Evolutionary conservation across 2,329 filamentous ascomycete genomes (phyloP).

Genomic region (Trichoderma lentiforme): DNA sequence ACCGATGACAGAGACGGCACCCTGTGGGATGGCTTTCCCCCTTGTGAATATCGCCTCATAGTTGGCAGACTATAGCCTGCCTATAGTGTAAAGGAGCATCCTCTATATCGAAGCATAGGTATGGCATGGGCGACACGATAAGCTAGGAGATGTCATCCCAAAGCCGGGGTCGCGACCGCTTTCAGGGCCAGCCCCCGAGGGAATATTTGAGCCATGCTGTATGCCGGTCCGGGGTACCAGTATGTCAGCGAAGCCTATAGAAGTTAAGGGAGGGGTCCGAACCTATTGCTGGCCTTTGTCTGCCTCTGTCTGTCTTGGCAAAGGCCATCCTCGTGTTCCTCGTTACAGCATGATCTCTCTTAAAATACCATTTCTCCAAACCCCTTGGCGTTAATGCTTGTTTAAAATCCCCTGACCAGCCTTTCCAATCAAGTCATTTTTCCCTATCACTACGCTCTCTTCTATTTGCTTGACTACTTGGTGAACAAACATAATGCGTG

Average conservation of each 20-base stretch:
- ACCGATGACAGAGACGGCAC: not conserved
- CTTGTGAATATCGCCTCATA: not conserved
- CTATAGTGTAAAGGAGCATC: not conserved
- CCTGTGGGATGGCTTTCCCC: not conserved
- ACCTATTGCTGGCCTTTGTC: not conserved
- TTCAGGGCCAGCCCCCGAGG: not conserved
- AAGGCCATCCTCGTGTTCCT: not conserved
- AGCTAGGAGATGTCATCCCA: not conserved
- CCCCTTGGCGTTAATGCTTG: not conserved
- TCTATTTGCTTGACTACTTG: not conserved
- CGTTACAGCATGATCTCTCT: not conserved
- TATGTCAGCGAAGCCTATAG: not conserved
- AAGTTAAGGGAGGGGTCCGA: not conserved
- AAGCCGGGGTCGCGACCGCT: not conserved
- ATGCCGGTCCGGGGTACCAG: not conserved
- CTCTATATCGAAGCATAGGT: not conserved
- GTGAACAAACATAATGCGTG: constrained; percentile 25
- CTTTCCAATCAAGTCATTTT: not conserved
- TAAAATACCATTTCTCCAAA: not conserved
- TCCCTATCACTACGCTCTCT: not conserved
- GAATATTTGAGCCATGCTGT: not conserved
- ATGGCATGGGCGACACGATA: not conserved
- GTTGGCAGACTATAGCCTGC: not conserved
- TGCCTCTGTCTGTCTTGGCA: not conserved
- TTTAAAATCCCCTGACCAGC: not conserved